These are phyloP conservation scores for Nicotiana noctiflora DNA, from an alignment of 257 asterid genomes.

Conservation along the genomic window DNA sequence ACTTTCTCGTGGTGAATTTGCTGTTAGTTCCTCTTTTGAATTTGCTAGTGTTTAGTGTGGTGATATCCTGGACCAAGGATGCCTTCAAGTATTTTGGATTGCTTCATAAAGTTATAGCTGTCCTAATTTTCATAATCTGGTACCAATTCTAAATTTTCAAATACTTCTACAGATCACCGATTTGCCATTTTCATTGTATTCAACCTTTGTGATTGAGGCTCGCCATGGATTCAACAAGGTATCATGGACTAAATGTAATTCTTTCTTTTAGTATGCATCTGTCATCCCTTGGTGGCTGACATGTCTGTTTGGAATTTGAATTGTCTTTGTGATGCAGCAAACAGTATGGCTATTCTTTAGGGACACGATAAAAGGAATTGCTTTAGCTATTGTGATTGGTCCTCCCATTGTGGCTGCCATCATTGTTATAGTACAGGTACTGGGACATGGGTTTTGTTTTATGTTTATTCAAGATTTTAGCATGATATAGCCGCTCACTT, in stretches of 20 bases:
- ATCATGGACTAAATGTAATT: not conserved
- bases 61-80: not conserved
- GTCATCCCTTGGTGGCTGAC: not conserved
- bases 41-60: not conserved
- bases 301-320: not conserved
- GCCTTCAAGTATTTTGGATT: not conserved
- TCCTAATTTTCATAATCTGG: not conserved
- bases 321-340: conserved; percentile 49
- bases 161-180: conserved; percentile 67
- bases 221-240: conserved; percentile 96
- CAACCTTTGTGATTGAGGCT: conserved; percentile 91
- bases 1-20: not conserved
- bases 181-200: conserved; percentile 85
- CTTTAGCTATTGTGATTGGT: conserved; percentile 58
- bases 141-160: conserved; percentile 3
- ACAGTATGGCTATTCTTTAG: conserved; percentile 73
- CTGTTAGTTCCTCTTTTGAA: not conserved
- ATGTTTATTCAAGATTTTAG: not conserved
- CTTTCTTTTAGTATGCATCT: not conserved
- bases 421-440: conserved; percentile 86
- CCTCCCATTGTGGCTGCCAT: conserved; percentile 99
- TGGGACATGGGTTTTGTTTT: not conserved
- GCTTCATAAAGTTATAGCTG: not conserved
- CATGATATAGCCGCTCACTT: conserved; percentile 10
- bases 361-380: conserved; percentile 86